Evolutionary conservation across 805 yeast genomes (phyloP).

Genomic region (Hanseniaspora taiwanica): DNA sequence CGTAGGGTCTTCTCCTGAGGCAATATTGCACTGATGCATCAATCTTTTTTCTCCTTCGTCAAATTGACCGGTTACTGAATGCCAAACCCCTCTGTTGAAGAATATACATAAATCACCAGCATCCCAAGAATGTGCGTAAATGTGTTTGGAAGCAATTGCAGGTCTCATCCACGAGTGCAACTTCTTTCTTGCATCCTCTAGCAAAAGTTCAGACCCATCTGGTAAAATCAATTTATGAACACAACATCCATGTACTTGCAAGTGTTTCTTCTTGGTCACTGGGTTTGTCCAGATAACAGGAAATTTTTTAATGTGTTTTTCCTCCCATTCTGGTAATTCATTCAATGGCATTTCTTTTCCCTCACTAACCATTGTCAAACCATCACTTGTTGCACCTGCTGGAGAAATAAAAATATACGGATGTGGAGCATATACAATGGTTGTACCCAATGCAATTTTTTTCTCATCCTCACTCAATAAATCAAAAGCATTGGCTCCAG

Average conservation of each 20-base stretch:
- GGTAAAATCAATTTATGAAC: conserved; percentile 45
- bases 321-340: conserved; percentile 75
- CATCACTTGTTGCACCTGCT: conserved; percentile 74
- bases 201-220: conserved; percentile 46
- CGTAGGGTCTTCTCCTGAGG: conserved; percentile 73
- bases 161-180: conserved; percentile 74
- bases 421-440: conserved; percentile 82
- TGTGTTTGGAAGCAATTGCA: conserved; percentile 57
- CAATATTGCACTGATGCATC: conserved; percentile 92
- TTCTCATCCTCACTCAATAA: conserved; percentile 55
- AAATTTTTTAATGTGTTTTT: conserved; percentile 55
- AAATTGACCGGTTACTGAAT: conserved; percentile 83
- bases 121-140: conserved; percentile 74
- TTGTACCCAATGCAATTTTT: conserved; percentile 60
- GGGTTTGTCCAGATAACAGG: conserved; percentile 93
- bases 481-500: conserved; percentile 71
- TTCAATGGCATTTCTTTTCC: conserved; percentile 55
- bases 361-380: conserved; percentile 74
- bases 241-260: conserved; percentile 85
- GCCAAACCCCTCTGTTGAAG: conserved; percentile 85
- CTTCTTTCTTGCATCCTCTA: conserved; percentile 61
- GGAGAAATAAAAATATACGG: conserved; percentile 78
- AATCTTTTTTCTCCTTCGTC: conserved; percentile 63
- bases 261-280: conserved; percentile 65
- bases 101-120: conserved; percentile 79